Conservation (phyloP, 1,139 yeast species). For the Pichia sp. region DNA sequence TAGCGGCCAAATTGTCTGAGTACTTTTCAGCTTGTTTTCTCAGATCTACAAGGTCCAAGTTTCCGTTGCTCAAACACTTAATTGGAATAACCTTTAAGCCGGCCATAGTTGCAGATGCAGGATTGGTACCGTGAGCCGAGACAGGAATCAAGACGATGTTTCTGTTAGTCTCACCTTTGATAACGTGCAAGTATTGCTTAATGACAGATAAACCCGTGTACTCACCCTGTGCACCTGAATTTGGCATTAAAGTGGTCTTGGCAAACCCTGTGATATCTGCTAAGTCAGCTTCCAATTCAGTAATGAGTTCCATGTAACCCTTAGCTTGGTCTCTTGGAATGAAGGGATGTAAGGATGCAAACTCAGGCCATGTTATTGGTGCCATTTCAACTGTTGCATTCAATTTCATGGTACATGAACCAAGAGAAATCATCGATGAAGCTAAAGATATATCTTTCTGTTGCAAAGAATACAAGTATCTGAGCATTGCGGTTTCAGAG, state of each 20-base stretch:
- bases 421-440: conserved; percentile 96
- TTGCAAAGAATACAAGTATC: conserved; percentile 84
- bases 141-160: conserved; percentile 92
- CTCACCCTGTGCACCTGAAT: conserved; percentile 98
- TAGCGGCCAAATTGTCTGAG: conserved; percentile 70
- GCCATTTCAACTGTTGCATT: conserved; percentile 94
- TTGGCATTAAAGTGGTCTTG: conserved; percentile 90
- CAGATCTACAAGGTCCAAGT: conserved; percentile 76
- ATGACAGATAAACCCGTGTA: conserved; percentile 90
- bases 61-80: conserved; percentile 80
- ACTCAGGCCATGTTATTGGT: conserved; percentile 93
- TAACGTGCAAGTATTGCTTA: conserved; percentile 61
- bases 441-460: conserved; percentile 88
- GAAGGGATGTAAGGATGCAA: conserved; percentile 84
- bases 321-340: conserved; percentile 82
- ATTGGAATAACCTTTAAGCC: conserved; percentile 92
- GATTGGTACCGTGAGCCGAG: conserved; percentile 97
- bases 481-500: conserved; percentile 89
- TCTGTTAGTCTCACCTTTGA: conserved; percentile 68
- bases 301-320: conserved; percentile 74
- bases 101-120: conserved; percentile 97
- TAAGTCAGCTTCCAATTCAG: conserved; percentile 76
- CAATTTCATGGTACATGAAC: conserved; percentile 96
- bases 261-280: conserved; percentile 92
- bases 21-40: conserved; percentile 68